Conservation (phyloP, 352 stramenopile genomes). For the Bremia lactucae region DNA sequence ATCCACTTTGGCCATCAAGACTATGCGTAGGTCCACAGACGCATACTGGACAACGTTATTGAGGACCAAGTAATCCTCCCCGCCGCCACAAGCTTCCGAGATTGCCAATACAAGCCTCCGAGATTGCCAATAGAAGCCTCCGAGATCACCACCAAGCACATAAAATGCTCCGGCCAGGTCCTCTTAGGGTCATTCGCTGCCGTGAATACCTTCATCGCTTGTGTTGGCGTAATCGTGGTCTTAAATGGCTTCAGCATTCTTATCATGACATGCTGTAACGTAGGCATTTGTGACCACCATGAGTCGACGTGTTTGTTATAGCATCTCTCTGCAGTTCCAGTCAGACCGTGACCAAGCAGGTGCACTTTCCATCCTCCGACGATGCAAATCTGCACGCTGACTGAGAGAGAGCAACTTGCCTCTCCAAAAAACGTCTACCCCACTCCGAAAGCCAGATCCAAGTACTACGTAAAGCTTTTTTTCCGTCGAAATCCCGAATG, state of each 20-base stretch:
- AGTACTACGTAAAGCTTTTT: not conserved
- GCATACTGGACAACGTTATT: not conserved
- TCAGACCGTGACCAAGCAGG: not conserved
- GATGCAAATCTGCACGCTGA: not conserved
- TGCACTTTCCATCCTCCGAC: not conserved
- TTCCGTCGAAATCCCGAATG: not conserved
- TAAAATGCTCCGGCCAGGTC: not conserved
- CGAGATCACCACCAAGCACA: not conserved
- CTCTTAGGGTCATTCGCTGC: not conserved
- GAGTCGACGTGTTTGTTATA: not conserved
- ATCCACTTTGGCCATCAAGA: not conserved
- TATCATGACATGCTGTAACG: not conserved
- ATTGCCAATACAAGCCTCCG: no score
- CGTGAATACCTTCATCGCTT: not conserved
- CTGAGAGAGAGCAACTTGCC: not conserved
- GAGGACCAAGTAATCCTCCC: not conserved
- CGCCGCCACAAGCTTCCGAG: not conserved
- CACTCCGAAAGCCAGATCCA: not conserved
- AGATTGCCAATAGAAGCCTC: no score
- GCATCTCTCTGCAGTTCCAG: not conserved
- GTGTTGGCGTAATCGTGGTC: not conserved
- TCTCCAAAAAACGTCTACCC: not conserved
- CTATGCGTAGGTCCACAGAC: not conserved
- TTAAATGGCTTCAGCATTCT: not conserved
- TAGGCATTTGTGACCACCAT: not conserved